phyloP scores from a whole-genome alignment of 129 eudicot genomes.

The Smallanthus sonchifolius region DNA sequence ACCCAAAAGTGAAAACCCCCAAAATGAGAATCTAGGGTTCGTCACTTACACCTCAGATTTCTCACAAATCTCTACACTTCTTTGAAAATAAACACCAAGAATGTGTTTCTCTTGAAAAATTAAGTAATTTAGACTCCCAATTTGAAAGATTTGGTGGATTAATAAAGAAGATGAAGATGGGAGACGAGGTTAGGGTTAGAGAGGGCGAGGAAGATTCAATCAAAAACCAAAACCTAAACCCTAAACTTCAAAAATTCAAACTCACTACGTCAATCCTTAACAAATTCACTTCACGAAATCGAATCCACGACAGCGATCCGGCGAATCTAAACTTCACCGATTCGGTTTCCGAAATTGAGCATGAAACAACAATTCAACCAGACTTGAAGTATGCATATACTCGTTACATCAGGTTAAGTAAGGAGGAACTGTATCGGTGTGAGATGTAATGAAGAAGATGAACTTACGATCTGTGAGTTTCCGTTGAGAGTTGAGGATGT shows the following conservation, averaged over 20 bases:
- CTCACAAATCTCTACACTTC: too few relatives aligned
- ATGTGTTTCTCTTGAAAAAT: too few relatives aligned
- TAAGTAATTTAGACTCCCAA: too few relatives aligned
- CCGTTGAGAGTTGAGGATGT: constrained; percentile 17
- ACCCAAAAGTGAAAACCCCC: too few relatives aligned
- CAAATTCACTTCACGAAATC: not conserved
- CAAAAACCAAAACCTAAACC: constrained; percentile 11
- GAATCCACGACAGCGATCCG: not conserved
- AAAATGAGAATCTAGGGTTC: too few relatives aligned
- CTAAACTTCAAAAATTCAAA: not conserved
- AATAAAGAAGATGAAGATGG: too few relatives aligned
- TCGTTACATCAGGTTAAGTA: not conserved
- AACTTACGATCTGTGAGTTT: constrained; percentile 25
- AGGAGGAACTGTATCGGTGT: not conserved
- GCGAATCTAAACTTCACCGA: constrained; percentile 26
- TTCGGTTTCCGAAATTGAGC: not conserved
- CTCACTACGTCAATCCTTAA: not conserved
- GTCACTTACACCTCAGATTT: too few relatives aligned
- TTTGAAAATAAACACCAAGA: too few relatives aligned
- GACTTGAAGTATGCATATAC: not conserved
- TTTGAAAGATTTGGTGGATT: too few relatives aligned
- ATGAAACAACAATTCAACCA: not conserved
- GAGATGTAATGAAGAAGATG: not conserved
- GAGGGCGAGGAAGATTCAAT: too few relatives aligned
- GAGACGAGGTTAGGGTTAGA: too few relatives aligned